Conservation (phyloP, 116 monocot species). For the Dioscorea cayenensis region DNA sequence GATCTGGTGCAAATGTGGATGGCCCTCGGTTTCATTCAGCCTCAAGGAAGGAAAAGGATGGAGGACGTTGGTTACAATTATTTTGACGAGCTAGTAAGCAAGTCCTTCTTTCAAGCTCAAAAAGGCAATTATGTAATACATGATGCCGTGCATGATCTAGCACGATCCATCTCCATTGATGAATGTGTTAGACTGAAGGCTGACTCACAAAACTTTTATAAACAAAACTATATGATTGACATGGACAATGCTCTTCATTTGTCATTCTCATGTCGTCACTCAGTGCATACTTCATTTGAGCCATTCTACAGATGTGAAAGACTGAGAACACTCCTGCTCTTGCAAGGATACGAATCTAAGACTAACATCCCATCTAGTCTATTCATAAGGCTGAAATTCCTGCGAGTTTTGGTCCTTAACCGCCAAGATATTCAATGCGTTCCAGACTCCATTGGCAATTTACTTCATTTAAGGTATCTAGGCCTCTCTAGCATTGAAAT, state of each 20-base stretch:
- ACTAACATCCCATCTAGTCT: constrained; percentile 16
- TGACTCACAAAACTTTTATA: neutral
- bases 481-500: constrained; percentile 17
- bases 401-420: constrained; percentile 29
- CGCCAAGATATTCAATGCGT: constrained; percentile 20
- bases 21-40: too few species aligned
- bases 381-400: constrained; percentile 13
- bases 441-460: constrained; percentile 26
- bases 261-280: constrained; percentile 32
- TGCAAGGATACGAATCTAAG: constrained; percentile 17
- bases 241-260: constrained; percentile 11
- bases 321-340: constrained; percentile 22
- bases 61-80: too few species aligned
- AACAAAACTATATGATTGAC: too few species aligned
- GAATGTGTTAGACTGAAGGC: constrained; percentile 28
- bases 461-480: constrained; percentile 28
- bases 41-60: too few species aligned
- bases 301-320: constrained; percentile 13
- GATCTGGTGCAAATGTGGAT: too few species aligned
- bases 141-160: constrained; percentile 51
- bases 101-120: too few species aligned
- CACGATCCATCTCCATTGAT: constrained; percentile 23
- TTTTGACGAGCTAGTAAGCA: too few species aligned
- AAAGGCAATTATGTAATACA: too few species aligned
- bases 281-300: constrained; percentile 12